phyloP scores from a whole-genome alignment of 768 basidiomycete genomes.

The Leccinum barrowsii region DNA sequence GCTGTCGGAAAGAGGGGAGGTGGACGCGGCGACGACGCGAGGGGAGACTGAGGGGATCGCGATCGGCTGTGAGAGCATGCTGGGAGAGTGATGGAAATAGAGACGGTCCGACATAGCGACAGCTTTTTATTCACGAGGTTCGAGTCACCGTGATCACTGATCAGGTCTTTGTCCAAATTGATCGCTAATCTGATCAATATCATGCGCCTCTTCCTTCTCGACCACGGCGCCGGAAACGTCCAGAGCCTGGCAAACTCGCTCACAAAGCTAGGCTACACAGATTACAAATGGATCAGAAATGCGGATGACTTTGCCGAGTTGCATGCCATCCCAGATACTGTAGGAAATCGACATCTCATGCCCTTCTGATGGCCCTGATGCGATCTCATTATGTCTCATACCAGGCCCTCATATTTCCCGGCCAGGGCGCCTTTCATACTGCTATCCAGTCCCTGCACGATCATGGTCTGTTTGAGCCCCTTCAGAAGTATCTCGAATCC shows the following conservation, averaged over 20 bases:
- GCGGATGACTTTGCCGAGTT: constrained; percentile 74
- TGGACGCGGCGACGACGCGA: constrained; percentile 44
- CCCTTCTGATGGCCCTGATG: not conserved
- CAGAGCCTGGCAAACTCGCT: constrained; percentile 93
- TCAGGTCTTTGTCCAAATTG: not conserved
- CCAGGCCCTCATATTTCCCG: constrained; percentile 93
- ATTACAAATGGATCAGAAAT: constrained; percentile 82
- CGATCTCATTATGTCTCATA: constrained; percentile 10
- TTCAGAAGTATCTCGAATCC: constrained; percentile 77
- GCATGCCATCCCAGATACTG: constrained; percentile 31
- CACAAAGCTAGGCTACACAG: constrained; percentile 69
- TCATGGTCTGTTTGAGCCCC: constrained; percentile 74
- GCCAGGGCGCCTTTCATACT: constrained; percentile 90
- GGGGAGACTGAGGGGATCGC: constrained; percentile 35
- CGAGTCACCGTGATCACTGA: not conserved
- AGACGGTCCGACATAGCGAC: constrained; percentile 1
- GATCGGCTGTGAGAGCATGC: constrained; percentile 48
- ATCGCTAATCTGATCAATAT: not conserved
- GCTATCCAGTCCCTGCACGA: constrained; percentile 74
- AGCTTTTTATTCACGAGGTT: constrained; percentile 10
- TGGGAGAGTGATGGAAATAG: constrained; percentile 11
- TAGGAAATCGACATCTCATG: constrained; percentile 43
- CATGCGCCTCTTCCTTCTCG: constrained; percentile 81
- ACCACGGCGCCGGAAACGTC: constrained; percentile 96
- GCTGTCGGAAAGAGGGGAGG: constrained; percentile 53